Conservation (phyloP, 306 rosid species). For the Cicer judaicum region DNA sequence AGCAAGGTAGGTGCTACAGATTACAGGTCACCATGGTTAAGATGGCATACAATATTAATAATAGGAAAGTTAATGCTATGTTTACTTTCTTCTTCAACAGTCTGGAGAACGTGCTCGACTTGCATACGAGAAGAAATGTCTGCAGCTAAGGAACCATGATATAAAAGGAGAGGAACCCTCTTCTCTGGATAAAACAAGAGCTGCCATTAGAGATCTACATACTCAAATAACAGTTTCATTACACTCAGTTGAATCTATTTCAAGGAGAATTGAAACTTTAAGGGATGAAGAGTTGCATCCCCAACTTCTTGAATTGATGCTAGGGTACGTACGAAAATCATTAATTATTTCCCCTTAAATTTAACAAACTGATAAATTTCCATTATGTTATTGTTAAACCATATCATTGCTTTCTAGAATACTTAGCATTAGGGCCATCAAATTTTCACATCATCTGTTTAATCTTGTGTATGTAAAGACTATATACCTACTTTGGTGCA, state of each 20-base stretch:
- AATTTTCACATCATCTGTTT: neutral
- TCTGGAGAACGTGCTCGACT: slow-evolving; percentile 82
- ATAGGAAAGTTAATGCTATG: slow-evolving; percentile 42
- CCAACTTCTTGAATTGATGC: slow-evolving; percentile 77
- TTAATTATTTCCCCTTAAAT: neutral
- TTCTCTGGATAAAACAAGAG: slow-evolving; percentile 74
- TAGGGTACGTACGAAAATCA: slow-evolving; percentile 62
- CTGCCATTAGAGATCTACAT: slow-evolving; percentile 72
- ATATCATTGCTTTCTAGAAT: slow-evolving; percentile 4
- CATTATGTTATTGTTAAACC: slow-evolving; percentile 1
- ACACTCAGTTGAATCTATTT: slow-evolving; percentile 85
- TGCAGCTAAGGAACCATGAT: slow-evolving; percentile 73
- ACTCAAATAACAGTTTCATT: slow-evolving; percentile 90
- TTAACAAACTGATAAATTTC: slow-evolving; percentile 15
- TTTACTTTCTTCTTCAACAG: slow-evolving; percentile 56
- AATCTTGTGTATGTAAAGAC: neutral
- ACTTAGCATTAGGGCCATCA: neutral
- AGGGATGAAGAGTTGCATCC: slow-evolving; percentile 93
- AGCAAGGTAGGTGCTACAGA: no score
- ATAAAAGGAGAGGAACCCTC: slow-evolving; percentile 73
- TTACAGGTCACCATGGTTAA: slow-evolving; percentile 32
- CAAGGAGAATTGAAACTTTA: slow-evolving; percentile 78
- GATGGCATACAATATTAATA: slow-evolving; percentile 35
- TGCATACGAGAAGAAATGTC: slow-evolving; percentile 81
- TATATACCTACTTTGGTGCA: slow-evolving; percentile 5